Percentiles rank a stretch among this genome's conserved stretches.
These are phyloP conservation scores for Vicia faba DNA, from an alignment of 306 rosid genomes.

Conservation along the genomic window DNA sequence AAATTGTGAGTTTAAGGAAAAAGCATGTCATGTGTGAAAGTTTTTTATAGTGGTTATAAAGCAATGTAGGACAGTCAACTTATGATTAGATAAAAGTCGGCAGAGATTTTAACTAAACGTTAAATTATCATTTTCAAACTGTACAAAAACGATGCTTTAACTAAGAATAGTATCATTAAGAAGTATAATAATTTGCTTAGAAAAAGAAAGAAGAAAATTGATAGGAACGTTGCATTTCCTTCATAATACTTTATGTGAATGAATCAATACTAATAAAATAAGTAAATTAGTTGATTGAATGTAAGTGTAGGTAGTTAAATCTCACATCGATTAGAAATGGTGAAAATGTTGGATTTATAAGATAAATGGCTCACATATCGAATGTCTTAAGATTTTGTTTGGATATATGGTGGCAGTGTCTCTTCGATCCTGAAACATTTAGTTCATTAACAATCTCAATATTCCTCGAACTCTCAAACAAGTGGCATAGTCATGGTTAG, in stretches of 20 bases:
- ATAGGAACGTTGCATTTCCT: slow-evolving; percentile 4
- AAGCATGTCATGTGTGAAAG: slow-evolving; percentile 51
- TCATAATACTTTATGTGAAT: slow-evolving; percentile 15
- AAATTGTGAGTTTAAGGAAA: slow-evolving; percentile 42
- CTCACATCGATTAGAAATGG: too few species aligned
- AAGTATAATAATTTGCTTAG: background rate
- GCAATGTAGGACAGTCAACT: slow-evolving; percentile 47
- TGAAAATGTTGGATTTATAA: too few species aligned
- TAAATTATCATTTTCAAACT: slow-evolving; percentile 35
- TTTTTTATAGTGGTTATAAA: slow-evolving; percentile 37
- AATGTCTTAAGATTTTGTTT: too few species aligned
- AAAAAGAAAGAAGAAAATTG: background rate
- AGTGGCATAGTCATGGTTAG: too few species aligned
- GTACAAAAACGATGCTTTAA: slow-evolving; percentile 16
- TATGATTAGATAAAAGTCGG: slow-evolving; percentile 55
- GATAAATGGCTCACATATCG: too few species aligned
- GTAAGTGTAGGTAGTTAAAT: too few species aligned
- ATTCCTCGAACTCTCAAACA: too few species aligned
- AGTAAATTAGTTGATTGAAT: background rate
- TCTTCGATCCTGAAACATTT: too few species aligned
- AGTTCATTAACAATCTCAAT: too few species aligned
- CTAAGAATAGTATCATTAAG: background rate
- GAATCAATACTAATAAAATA: slow-evolving; percentile 18
- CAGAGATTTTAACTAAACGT: slow-evolving; percentile 57
- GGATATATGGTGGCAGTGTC: too few species aligned